Evolutionary conservation across 352 stramenopile species (phyloP), one percentile per base, ranked within the genome.

Genomic region (Blastocystis sp.): DNA sequence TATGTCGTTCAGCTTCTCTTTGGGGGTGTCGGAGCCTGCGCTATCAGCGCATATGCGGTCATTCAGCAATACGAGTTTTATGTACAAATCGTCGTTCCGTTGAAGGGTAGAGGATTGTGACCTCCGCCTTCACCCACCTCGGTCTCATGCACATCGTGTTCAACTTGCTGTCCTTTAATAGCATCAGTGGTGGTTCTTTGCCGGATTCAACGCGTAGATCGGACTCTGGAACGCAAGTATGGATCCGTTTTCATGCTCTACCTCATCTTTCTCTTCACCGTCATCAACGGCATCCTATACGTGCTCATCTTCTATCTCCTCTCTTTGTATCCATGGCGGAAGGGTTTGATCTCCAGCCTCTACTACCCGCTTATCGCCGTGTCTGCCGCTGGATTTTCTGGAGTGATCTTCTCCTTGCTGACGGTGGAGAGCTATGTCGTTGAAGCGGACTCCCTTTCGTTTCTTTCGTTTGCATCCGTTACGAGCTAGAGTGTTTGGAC

Each of bases 211-310:
- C 28, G 34, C 23, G n/a, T 38, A 84, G 74, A 84, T 70, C 41
- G 52, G 10, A 48, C 40, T 23, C 53, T 84, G 38, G 74, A 84
- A 21, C 40, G 74, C 43, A 66, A 67, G 23, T 67, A 84, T 56
- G 74, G 74, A 38, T 84, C 74, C 45, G 38, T 84, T 21, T 84
- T 84, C 40, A 84, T 84, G 74, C 66, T 84, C 10, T 84, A 84
- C 43, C 21, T 45, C 10, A 84, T 84, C 45, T 38, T 84, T 38
- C 74, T 84, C 2, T 84, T 84, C 43, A 67, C 52, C 21, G n/a
- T 84, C 17, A 17, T 84, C 17, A 84, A 84, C 53, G 74, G 74
- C 23, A 21, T 84, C 2, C 61, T 84, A 5, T 84, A 84, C 52
- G 74, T 84, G 7, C 2, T 21, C 5, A 84, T 84, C 56, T 84